Evolutionary conservation across 495 filamentous ascomycete genomes (phyloP).

Genomic region (Thermothielavioides terrestris): DNA sequence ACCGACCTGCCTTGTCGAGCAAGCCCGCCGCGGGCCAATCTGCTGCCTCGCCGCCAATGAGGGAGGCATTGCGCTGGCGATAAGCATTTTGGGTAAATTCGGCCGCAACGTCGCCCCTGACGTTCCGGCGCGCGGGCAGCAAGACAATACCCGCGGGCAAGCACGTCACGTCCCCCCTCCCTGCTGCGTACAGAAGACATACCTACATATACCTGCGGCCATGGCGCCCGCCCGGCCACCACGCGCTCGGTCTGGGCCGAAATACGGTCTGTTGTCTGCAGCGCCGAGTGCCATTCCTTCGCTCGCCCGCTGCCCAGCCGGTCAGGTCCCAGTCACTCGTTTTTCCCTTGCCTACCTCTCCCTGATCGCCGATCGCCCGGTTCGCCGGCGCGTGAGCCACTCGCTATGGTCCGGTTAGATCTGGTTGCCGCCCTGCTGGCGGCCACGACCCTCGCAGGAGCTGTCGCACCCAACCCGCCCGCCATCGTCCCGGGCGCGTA

Average conservation of each 20-base stretch:
- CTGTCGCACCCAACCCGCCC: slow-evolving; percentile 18
- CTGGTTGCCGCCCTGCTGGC: slow-evolving; percentile 28
- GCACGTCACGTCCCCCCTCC: background rate
- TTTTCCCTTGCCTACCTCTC: background rate
- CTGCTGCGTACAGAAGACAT: background rate
- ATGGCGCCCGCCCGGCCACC: slow-evolving; percentile 6
- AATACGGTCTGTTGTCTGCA: slow-evolving; percentile 1
- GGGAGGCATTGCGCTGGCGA: slow-evolving; percentile 15
- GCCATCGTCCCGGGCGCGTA: slow-evolving; percentile 34
- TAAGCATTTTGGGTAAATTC: slow-evolving; percentile 28
- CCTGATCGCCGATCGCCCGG: no score
- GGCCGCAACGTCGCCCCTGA: slow-evolving; percentile 15
- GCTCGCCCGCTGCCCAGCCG: slow-evolving; percentile 1
- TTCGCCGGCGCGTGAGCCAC: background rate
- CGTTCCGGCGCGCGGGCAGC: slow-evolving; percentile 4
- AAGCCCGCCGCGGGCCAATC: slow-evolving; percentile 9
- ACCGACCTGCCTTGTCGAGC: slow-evolving; percentile 25
- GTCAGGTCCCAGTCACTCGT: slow-evolving; percentile 9
- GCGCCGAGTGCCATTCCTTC: slow-evolving; percentile 8
- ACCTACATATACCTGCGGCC: slow-evolving; percentile 7
- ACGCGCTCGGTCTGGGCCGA: background rate
- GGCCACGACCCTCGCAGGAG: slow-evolving; percentile 21
- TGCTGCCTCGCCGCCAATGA: slow-evolving; percentile 16
- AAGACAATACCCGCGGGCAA: background rate
- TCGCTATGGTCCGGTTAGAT: slow-evolving; percentile 22